A percentile compares a stretch with the other conserved stretches of the same genome.
Evolutionary conservation across 192 early-diverging fungal genomes (phyloP).

Genomic region (Paraglomus brasilianum): DNA sequence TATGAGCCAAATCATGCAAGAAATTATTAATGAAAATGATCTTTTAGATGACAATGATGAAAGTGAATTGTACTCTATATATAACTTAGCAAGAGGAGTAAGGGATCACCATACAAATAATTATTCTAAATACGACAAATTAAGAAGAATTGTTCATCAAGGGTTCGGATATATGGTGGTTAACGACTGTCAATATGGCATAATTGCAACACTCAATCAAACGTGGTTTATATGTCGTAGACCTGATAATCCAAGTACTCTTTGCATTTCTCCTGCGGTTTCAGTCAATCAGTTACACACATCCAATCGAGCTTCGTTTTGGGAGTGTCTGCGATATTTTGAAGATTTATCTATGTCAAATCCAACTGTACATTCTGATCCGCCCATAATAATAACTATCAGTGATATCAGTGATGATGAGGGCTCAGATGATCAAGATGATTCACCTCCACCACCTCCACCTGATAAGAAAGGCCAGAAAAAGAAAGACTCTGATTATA

Average conservation of each 20-base stretch:
- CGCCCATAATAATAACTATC: too few relatives aligned
- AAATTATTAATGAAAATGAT: neutral
- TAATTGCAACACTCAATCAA: constrained; percentile 26
- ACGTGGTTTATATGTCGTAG: constrained; percentile 36
- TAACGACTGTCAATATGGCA: constrained; percentile 31
- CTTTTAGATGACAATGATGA: neutral
- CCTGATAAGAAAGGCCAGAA: too few relatives aligned
- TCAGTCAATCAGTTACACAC: constrained; percentile 12
- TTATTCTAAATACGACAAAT: constrained; percentile 2
- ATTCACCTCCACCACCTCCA: too few relatives aligned
- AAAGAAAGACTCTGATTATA: too few relatives aligned
- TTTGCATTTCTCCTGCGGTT: constrained; percentile 29
- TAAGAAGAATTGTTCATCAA: constrained; percentile 16
- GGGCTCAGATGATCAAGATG: too few relatives aligned
- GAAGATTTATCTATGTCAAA: constrained; percentile 1
- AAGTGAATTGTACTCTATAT: neutral
- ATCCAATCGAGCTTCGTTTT: neutral
- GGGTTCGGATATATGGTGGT: constrained; percentile 34
- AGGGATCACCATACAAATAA: neutral
- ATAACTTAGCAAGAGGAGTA: neutral
- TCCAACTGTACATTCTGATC: neutral
- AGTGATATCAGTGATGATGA: too few relatives aligned
- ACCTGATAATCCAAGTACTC: neutral
- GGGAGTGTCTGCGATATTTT: constrained; percentile 14
- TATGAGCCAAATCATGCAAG: neutral